Evolutionary conservation across 2,329 filamentous ascomycete genomes (phyloP).

Genomic region (Eutypella sp.): DNA sequence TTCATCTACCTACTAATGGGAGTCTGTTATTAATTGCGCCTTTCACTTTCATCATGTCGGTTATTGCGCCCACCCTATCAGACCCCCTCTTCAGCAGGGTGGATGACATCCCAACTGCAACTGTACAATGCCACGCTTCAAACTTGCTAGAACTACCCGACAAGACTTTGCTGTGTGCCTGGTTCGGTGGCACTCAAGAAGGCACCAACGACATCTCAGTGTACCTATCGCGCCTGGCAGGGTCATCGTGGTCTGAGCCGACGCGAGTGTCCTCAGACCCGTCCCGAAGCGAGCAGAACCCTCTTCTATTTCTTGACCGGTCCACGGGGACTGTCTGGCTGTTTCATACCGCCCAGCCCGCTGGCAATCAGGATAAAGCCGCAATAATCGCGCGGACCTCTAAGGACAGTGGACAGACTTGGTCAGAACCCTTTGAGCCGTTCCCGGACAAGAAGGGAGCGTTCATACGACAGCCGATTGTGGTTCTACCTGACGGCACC

Average conservation of each 20-base stretch:
- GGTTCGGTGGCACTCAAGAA: constrained; percentile 42
- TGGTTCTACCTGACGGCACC: constrained; percentile 29
- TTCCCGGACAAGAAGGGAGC: constrained; percentile 30
- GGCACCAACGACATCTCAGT: constrained; percentile 40
- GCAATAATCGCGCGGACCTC: constrained; percentile 33
- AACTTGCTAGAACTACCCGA: constrained; percentile 36
- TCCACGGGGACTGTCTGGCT: constrained; percentile 32
- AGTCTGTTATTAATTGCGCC: no score
- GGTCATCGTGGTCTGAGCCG: constrained; percentile 28
- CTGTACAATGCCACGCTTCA: constrained; percentile 39
- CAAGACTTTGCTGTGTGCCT: constrained; percentile 36
- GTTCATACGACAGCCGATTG: constrained; percentile 37
- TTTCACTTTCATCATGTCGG: background rate
- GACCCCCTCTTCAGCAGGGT: constrained; percentile 2
- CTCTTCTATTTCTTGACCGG: constrained; percentile 34
- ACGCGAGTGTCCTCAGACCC: constrained; percentile 33
- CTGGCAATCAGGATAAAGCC: constrained; percentile 38
- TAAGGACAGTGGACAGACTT: constrained; percentile 29
- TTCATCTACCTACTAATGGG: background rate
- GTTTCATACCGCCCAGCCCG: constrained; percentile 39
- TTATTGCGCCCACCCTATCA: background rate
- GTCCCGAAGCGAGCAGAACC: constrained; percentile 40
- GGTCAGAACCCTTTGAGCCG: constrained; percentile 28
- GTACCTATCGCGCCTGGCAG: constrained; percentile 33
- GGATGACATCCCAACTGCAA: constrained; percentile 29